Evolutionary conservation across 2,329 filamentous ascomycete genomes (phyloP), one percentile per base, ranked within the genome.

Genomic region (Colletotrichum somersetense): DNA sequence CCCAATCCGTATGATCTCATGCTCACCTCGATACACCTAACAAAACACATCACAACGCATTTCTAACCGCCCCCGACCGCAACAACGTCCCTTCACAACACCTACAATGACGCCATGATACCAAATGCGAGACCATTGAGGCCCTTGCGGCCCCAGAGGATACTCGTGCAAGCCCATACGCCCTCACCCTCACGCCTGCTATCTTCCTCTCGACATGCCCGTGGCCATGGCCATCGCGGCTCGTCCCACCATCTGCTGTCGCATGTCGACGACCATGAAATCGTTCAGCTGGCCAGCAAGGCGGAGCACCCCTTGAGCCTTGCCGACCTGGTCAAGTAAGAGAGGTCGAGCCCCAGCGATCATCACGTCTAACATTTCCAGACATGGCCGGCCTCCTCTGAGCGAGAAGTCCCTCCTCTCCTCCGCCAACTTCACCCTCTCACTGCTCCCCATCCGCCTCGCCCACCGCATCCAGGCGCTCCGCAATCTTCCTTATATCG

Each of bases 391-490:
- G 8, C 96, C 96, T 42, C 95, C 96, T 0, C 89, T 98, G 63
- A 93, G 93, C 3, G 89, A 92, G 67, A 87, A 91, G 50, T 93
- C 94, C 30, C 89, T 99, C 67, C 91, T 97, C 77, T 91, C 92
- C 48, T 98, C 95, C 1, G 96, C 96, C 74, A 97, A 98, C 84
- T 98, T 98, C 84, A 97, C 96, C 16, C 92, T 98, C 75, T 93
- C 92, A 38, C 92, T 98, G 65, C 91, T 98, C 12, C 96, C 96
- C 18, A 93, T 96, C 62, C 94, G 96, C 48, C 91, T 99, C 35
- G 96, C 96, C 35, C 94, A 97, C 80, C 94, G 96, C 68, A 97
- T 99, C 75, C 93, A 97, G 81, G 94, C 95, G 55, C 87, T 99
- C 23, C 92, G 95, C 74, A 97, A 97, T 80, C 89, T 99, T 11